A percentile compares a stretch with the other conserved stretches of the same genome.
phyloP scores from a whole-genome alignment of 2,329 filamentous ascomycete species.

The Penicillium sp. region DNA sequence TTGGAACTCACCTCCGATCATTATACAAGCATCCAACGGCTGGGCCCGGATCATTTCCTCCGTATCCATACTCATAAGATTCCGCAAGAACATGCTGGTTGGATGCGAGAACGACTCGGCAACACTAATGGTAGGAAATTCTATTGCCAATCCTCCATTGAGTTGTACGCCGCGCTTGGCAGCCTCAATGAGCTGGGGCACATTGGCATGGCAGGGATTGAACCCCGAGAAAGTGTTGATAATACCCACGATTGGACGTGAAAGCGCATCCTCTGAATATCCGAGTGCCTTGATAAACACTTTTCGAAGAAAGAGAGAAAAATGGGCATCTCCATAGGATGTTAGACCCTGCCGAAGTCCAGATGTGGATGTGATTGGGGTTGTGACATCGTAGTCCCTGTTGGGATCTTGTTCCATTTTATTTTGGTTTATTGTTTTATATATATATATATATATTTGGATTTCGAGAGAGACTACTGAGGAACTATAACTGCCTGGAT shows the following conservation, averaged over 20 bases:
- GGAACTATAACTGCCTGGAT: background rate
- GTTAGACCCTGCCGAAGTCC: constrained; percentile 65
- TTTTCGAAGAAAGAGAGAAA: constrained; percentile 71
- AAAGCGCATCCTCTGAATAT: constrained; percentile 69
- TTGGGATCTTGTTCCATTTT: constrained; percentile 9
- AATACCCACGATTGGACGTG: constrained; percentile 69
- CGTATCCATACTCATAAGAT: constrained; percentile 76
- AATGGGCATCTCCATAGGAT: constrained; percentile 71
- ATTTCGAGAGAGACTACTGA: background rate
- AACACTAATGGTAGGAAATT: constrained; percentile 71
- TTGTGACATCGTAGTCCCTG: constrained; percentile 59
- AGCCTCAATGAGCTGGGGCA: constrained; percentile 69
- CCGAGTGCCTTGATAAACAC: constrained; percentile 75
- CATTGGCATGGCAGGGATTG: constrained; percentile 72
- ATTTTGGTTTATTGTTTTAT: too few species aligned
- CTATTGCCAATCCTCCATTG: constrained; percentile 64
- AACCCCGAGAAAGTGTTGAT: constrained; percentile 71
- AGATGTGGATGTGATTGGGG: constrained; percentile 49
- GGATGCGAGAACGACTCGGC: constrained; percentile 68
- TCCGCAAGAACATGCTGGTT: constrained; percentile 72
- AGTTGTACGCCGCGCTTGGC: constrained; percentile 67
- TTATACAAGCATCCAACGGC: constrained; percentile 65
- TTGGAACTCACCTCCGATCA: constrained; percentile 59
- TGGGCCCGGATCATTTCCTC: constrained; percentile 75
- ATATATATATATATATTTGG: too few species aligned